A percentile compares a stretch with the other conserved stretches of the same genome.
These are phyloP conservation scores for Periconia sp. DNA, from an alignment of 2,329 filamentous ascomycete genomes.

Conservation along the genomic window DNA sequence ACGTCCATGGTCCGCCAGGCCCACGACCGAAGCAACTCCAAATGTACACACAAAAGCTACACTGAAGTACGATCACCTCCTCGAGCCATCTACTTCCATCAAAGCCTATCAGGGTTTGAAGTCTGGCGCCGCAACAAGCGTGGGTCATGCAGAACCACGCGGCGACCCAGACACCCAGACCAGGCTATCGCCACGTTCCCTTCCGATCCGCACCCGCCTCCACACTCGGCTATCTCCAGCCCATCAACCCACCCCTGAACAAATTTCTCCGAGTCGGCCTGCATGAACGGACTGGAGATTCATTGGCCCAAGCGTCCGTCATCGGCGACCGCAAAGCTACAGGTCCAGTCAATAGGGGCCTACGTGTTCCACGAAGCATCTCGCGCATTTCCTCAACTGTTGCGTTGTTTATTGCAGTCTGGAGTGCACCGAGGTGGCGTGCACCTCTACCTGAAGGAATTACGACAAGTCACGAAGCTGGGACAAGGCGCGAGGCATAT, in stretches of 20 bases:
- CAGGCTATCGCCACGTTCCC: conserved; percentile 24
- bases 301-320: conserved; percentile 7
- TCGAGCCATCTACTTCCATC: too few relatives aligned
- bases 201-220: conserved; percentile 23
- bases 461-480: neutral
- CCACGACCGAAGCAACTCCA: too few relatives aligned
- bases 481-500: neutral
- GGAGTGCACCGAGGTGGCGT: neutral
- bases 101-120: too few relatives aligned
- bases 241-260: conserved; percentile 28
- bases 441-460: neutral
- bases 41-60: too few relatives aligned
- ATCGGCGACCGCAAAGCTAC: neutral
- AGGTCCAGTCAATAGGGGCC: too few relatives aligned
- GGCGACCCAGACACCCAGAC: conserved; percentile 2
- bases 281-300: conserved; percentile 13
- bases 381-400: too few relatives aligned
- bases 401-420: too few relatives aligned
- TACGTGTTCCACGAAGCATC: too few relatives aligned
- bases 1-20: too few relatives aligned
- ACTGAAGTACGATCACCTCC: too few relatives aligned
- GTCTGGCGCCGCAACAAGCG: too few relatives aligned
- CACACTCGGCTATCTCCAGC: conserved; percentile 34
- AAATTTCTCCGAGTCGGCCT: conserved; percentile 33
- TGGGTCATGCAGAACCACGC: conserved; percentile 8